A percentile compares a stretch with the other conserved stretches of the same genome.
Conservation (phyloP, 192 early-diverging fungal genomes). For the Coemansia sp. region DNA sequence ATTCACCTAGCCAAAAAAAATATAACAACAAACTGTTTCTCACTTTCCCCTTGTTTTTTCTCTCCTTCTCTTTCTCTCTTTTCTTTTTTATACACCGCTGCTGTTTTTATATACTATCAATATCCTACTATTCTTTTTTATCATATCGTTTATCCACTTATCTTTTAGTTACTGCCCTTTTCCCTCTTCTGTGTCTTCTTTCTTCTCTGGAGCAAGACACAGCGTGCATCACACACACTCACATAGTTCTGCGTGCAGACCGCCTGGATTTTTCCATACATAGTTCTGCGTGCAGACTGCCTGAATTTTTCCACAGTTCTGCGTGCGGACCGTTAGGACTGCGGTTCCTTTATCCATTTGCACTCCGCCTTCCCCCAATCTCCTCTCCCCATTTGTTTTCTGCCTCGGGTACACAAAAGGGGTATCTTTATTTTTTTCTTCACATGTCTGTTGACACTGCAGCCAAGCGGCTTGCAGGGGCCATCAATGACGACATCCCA, state of each 20-base stretch:
- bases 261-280: background rate
- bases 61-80: conserved; percentile 16
- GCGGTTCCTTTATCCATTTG: background rate
- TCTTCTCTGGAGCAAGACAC: no score
- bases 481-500: conserved; percentile 23
- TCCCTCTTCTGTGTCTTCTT: background rate
- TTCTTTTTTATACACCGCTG: conserved; percentile 11
- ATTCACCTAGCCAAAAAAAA: background rate
- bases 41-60: conserved; percentile 5
- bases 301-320: background rate
- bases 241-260: conserved; percentile 1
- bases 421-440: conserved; percentile 1
- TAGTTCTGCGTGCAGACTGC: conserved; percentile 1
- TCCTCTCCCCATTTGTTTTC: background rate
- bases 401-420: background rate
- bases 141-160: conserved; percentile 30
- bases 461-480: no score
- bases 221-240: background rate
- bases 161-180: background rate
- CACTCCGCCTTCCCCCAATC: background rate
- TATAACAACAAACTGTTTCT: background rate
- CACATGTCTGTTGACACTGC: no score
- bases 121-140: conserved; percentile 21
- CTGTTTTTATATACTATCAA: conserved; percentile 42
- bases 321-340: no score